phyloP scores from a whole-genome alignment of 257 asterid genomes.

The Lithospermum erythrorhizon region DNA sequence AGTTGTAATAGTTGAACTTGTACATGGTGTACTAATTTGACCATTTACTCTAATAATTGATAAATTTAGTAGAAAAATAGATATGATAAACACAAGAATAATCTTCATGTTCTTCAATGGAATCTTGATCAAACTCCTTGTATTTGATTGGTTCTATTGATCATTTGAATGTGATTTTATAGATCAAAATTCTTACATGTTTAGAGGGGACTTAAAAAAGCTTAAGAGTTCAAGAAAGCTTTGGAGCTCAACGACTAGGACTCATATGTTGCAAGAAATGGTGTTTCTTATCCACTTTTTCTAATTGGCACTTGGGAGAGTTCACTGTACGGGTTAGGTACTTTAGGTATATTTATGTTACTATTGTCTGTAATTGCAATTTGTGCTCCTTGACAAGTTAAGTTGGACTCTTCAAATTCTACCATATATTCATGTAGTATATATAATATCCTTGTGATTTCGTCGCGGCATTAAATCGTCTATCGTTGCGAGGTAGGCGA shows the following conservation, averaged over 20 bases:
- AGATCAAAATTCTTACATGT: conserved; percentile 6
- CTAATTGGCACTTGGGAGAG: not conserved
- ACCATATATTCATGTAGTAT: too few relatives aligned
- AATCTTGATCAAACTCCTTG: not conserved
- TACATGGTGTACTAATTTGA: conserved; percentile 51
- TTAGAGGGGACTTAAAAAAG: too few relatives aligned
- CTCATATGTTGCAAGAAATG: conserved; percentile 2
- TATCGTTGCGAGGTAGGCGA: too few relatives aligned
- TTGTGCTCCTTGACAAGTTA: too few relatives aligned
- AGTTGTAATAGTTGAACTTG: conserved; percentile 33
- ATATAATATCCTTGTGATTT: too few relatives aligned
- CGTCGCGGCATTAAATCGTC: too few relatives aligned
- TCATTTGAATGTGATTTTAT: conserved; percentile 11
- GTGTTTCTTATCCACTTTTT: not conserved
- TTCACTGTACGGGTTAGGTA: not conserved
- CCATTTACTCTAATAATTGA: conserved; percentile 20
- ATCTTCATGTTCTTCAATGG: conserved; percentile 13
- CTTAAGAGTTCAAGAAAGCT: conserved; percentile 17
- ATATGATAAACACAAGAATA: too few relatives aligned
- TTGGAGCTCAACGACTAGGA: conserved; percentile 61
- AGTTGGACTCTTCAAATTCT: too few relatives aligned
- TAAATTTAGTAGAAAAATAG: conserved; percentile 11
- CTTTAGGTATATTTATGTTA: not conserved
- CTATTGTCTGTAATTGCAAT: too few relatives aligned
- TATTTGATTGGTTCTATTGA: not conserved